Evolutionary conservation across 768 basidiomycete species (phyloP).

Genomic region (Pleurotus citrinopileatus): DNA sequence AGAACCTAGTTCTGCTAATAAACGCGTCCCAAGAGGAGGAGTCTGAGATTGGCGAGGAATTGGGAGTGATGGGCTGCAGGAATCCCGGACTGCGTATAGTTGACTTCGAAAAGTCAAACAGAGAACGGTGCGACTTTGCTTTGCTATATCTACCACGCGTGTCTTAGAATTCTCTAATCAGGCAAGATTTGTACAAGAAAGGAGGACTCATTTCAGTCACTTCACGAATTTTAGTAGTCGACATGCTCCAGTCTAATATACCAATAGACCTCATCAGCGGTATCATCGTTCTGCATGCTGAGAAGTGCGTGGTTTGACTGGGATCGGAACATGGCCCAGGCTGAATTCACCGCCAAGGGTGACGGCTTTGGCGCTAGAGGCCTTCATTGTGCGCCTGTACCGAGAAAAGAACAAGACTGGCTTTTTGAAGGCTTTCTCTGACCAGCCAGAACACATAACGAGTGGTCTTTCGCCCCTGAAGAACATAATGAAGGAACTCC

Average conservation of each 20-base stretch:
- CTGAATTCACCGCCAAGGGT: constrained; percentile 51
- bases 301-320: constrained; percentile 51
- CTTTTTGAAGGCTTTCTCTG: constrained; percentile 96
- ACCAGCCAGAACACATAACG: constrained; percentile 94
- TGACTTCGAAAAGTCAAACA: constrained; percentile 73
- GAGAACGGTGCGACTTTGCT: constrained; percentile 63
- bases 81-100: constrained; percentile 83
- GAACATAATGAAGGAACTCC: constrained; percentile 91
- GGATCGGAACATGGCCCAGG: neutral
- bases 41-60: constrained; percentile 85
- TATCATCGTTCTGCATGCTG: constrained; percentile 86
- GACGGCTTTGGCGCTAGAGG: constrained; percentile 79
- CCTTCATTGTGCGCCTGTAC: constrained; percentile 90
- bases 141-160: neutral
- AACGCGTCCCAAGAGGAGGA: constrained; percentile 87
- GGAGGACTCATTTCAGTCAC: constrained; percentile 93
- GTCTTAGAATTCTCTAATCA: constrained; percentile 29
- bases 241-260: constrained; percentile 86
- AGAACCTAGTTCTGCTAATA: constrained; percentile 81
- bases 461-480: constrained; percentile 89
- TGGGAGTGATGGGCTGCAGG: constrained; percentile 88
- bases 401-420: constrained; percentile 87
- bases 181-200: constrained; percentile 80
- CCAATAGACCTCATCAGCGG: constrained; percentile 87
- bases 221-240: constrained; percentile 90